phyloP scores from a whole-genome alignment of 495 filamentous ascomycete genomes.

The Amniculicola lignicola region DNA sequence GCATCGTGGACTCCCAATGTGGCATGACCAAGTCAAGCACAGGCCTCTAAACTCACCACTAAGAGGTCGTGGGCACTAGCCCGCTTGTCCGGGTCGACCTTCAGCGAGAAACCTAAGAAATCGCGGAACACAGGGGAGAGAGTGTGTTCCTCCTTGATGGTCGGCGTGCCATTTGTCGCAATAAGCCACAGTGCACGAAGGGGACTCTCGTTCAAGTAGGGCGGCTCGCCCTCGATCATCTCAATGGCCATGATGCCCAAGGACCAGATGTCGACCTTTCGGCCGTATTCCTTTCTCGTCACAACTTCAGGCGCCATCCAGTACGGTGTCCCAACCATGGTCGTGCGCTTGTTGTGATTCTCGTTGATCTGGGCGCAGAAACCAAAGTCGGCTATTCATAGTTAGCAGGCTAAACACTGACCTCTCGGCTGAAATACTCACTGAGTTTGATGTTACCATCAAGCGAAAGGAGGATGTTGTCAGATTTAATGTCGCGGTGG shows the following conservation, averaged over 20 bases:
- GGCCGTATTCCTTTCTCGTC: conserved; percentile 93
- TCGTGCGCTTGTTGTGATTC: conserved; percentile 92
- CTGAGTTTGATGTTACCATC: conserved; percentile 98
- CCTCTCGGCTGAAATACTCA: conserved; percentile 49
- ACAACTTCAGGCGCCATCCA: conserved; percentile 99
- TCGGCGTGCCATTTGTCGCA: conserved; percentile 92
- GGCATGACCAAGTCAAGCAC: conserved; percentile 9
- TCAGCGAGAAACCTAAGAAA: conserved; percentile 84
- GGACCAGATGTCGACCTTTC: conserved; percentile 98
- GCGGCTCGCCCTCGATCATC: conserved; percentile 98
- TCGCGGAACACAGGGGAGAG: conserved; percentile 79
- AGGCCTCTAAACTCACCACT: conserved; percentile 58
- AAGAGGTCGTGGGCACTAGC: conserved; percentile 90
- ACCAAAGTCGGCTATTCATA: conserved; percentile 80
- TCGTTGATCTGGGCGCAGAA: conserved; percentile 99
- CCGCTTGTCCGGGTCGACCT: conserved; percentile 95
- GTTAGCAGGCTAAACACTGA: neutral
- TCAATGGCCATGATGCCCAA: conserved; percentile 99
- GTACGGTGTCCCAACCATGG: conserved; percentile 98
- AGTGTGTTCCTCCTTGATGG: conserved; percentile 87
- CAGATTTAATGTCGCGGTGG: conserved; percentile 97
- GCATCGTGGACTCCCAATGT: conserved; percentile 16
- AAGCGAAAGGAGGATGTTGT: conserved; percentile 92
- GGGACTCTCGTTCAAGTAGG: conserved; percentile 92
- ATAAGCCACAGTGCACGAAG: conserved; percentile 92